Conservation (phyloP, 257 asterid genomes). For the Solanum sitiens region DNA sequence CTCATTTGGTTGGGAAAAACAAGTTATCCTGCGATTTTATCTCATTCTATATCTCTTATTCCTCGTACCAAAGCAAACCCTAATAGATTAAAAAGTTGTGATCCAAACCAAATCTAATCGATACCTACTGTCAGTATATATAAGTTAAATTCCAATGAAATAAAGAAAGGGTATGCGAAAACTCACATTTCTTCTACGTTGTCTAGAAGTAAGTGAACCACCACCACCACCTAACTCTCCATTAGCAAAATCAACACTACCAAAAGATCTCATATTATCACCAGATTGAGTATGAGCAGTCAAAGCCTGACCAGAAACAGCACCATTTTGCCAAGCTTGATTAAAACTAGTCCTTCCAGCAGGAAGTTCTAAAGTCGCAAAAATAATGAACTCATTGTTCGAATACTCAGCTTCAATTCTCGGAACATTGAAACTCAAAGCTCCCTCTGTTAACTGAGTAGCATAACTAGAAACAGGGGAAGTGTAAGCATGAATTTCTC, state of each 20-base stretch:
- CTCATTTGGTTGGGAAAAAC: too few relatives aligned
- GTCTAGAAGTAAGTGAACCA: slow-evolving; percentile 9
- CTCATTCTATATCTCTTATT: too few relatives aligned
- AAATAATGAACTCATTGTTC: slow-evolving; percentile 32
- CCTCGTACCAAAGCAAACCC: too few relatives aligned
- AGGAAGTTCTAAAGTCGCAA: slow-evolving; percentile 52
- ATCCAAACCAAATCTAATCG: neutral
- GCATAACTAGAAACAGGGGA: slow-evolving; percentile 12
- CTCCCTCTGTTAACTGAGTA: slow-evolving; percentile 10
- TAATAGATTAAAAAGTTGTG: too few relatives aligned
- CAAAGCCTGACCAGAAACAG: slow-evolving; percentile 21
- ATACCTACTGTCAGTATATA: neutral
- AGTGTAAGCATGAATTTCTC: slow-evolving; percentile 26
- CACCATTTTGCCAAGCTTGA: slow-evolving; percentile 73
- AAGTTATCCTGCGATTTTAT: too few relatives aligned
- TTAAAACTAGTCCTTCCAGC: slow-evolving; percentile 33
- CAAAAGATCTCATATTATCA: slow-evolving; percentile 21
- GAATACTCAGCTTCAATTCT: slow-evolving; percentile 22
- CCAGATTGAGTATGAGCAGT: neutral
- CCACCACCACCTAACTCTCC: slow-evolving; percentile 20
- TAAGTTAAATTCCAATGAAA: neutral
- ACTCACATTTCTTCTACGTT: slow-evolving; percentile 43
- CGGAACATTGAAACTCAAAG: slow-evolving; percentile 51
- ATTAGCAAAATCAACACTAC: slow-evolving; percentile 37
- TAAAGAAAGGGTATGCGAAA: too few relatives aligned